phyloP scores from a whole-genome alignment of 2,329 filamentous ascomycete genomes.

The Plenodomus biglobosus region DNA sequence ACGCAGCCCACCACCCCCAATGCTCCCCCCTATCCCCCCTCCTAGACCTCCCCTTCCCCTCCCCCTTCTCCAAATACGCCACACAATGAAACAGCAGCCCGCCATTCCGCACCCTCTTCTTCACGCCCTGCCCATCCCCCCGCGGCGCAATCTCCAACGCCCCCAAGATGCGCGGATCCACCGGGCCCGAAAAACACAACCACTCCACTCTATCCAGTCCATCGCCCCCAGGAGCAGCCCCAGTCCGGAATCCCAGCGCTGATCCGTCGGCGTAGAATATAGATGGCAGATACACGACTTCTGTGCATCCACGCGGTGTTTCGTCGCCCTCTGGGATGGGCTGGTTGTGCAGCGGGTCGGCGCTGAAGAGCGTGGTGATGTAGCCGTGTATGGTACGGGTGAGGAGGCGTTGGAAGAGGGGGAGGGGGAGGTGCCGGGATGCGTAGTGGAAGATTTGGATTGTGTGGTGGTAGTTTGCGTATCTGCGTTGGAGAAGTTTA shows the following conservation, averaged over 20 bases:
- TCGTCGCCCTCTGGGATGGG: conserved; percentile 18
- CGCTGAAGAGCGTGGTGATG: conserved; percentile 9
- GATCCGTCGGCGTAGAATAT: conserved; percentile 20
- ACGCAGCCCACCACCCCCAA: conserved; percentile 36
- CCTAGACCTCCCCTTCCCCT: conserved; percentile 4
- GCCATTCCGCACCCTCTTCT: neutral
- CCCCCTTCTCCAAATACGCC: conserved; percentile 9
- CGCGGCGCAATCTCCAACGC: neutral
- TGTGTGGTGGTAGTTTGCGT: neutral
- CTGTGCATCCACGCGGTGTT: conserved; percentile 13
- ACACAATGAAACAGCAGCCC: conserved; percentile 25
- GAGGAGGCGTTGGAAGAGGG: conserved; percentile 4
- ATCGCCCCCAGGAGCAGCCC: neutral
- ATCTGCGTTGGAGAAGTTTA: conserved; percentile 19
- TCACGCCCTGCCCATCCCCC: neutral
- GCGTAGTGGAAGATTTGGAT: conserved; percentile 27
- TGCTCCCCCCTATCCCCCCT: conserved; percentile 17
- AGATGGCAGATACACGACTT: conserved; percentile 21
- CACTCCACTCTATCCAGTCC: conserved; percentile 15
- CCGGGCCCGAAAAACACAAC: conserved; percentile 19
- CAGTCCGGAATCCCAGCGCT: conserved; percentile 24
- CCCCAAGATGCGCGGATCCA: conserved; percentile 7
- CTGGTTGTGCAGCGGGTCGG: conserved; percentile 10
- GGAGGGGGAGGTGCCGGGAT: conserved; percentile 7
- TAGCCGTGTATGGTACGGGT: conserved; percentile 10